Evolutionary conservation across 2,329 filamentous ascomycete species (phyloP).

Genomic region (Aspergillus brunneoviolaceus): DNA sequence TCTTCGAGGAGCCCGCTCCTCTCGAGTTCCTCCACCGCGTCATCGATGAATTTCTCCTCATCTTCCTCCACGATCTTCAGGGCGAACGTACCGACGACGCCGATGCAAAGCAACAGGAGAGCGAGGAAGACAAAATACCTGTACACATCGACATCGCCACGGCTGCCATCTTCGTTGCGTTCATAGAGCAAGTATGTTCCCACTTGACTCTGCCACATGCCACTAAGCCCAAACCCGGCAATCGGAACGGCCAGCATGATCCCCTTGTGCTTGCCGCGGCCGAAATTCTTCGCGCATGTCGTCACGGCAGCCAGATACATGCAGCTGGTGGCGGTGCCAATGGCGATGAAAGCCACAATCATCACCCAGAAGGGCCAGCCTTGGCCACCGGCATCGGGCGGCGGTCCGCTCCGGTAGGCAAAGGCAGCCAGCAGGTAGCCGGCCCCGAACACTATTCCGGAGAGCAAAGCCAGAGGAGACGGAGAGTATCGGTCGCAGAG

Average conservation of each 20-base stretch:
- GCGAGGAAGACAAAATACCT: conserved; percentile 85
- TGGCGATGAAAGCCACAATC: conserved; percentile 77
- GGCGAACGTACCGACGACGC: conserved; percentile 70
- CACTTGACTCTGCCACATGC: conserved; percentile 93
- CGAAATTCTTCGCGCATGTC: conserved; percentile 97
- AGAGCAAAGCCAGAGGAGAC: conserved; percentile 69
- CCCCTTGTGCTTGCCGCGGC: conserved; percentile 80
- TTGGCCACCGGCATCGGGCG: conserved; percentile 50
- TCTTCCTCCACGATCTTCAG: conserved; percentile 80
- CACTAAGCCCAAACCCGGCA: conserved; percentile 86
- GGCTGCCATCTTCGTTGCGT: conserved; percentile 59
- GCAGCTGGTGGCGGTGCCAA: conserved; percentile 79
- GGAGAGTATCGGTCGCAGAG: conserved; percentile 87
- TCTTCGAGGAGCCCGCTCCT: conserved; percentile 74
- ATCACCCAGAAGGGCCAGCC: conserved; percentile 77
- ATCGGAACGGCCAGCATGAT: conserved; percentile 88
- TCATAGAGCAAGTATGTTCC: conserved; percentile 77
- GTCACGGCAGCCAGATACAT: conserved; percentile 93
- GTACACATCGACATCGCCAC: conserved; percentile 69
- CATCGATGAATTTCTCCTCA: conserved; percentile 74
- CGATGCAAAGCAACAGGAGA: conserved; percentile 67
- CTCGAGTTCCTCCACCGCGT: conserved; percentile 87
- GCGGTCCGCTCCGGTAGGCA: conserved; percentile 65
- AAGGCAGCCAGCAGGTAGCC: conserved; percentile 84
- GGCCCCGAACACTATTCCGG: conserved; percentile 70